These are phyloP conservation scores for Penicillium sp. DNA, from an alignment of 2,329 filamentous ascomycete species.

Conservation along the genomic window DNA sequence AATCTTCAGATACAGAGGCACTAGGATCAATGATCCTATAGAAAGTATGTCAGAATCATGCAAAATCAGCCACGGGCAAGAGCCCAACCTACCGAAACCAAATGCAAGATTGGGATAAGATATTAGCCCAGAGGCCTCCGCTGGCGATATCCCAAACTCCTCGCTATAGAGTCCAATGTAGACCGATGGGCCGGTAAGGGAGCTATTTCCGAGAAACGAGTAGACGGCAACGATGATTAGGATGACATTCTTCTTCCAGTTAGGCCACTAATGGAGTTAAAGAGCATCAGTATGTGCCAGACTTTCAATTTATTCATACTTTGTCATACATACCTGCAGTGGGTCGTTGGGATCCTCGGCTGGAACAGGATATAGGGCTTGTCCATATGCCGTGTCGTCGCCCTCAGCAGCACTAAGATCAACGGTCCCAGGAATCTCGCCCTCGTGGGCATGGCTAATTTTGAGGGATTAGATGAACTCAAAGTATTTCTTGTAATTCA, in stretches of 20 bases:
- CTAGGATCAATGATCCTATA: constrained; percentile 59
- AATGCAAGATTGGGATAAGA: constrained; percentile 67
- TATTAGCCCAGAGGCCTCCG: constrained; percentile 61
- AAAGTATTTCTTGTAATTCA: background rate
- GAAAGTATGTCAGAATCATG: background rate
- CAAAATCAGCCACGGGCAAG: background rate
- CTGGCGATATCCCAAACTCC: constrained; percentile 58
- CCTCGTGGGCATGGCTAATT: constrained; percentile 61
- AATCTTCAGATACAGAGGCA: constrained; percentile 63
- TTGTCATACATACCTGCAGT: constrained; percentile 49
- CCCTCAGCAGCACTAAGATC: constrained; percentile 61
- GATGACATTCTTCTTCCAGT: constrained; percentile 63
- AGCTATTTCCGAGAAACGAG: constrained; percentile 65
- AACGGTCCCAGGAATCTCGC: constrained; percentile 63
- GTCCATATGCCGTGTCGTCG: constrained; percentile 65
- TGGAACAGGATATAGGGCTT: constrained; percentile 66
- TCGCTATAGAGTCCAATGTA: constrained; percentile 63
- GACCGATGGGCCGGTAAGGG: constrained; percentile 63
- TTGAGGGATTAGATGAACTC: background rate
- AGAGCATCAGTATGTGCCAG: background rate
- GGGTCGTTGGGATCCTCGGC: constrained; percentile 68
- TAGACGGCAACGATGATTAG: constrained; percentile 61
- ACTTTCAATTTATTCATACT: background rate
- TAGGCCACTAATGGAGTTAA: constrained; percentile 54
- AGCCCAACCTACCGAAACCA: constrained; percentile 56